phyloP scores from a whole-genome alignment of 106 monocot genomes.

The Alisma plantagoaquatica region DNA sequence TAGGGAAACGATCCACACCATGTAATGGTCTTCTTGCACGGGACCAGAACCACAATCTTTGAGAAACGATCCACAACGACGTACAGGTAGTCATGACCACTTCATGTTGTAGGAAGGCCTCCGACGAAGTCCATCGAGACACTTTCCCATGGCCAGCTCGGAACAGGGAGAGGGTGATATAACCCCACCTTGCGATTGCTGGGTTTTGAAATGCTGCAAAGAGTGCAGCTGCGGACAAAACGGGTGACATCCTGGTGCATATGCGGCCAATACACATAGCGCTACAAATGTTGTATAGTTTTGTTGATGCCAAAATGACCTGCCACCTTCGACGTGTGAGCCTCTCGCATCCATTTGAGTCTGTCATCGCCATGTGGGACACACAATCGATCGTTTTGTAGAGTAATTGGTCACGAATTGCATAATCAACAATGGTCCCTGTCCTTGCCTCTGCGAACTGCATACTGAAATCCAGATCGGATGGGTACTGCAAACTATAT shows the following conservation, averaged over 20 bases:
- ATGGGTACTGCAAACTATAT: neutral
- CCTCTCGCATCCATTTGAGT: neutral
- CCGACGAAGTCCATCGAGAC: conserved; percentile 3
- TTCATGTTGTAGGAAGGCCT: neutral
- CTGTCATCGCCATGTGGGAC: neutral
- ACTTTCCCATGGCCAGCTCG: neutral
- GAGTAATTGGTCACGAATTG: no score
- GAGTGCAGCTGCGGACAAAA: neutral
- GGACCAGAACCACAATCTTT: conserved; percentile 9
- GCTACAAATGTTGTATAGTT: neutral
- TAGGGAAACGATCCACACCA: neutral
- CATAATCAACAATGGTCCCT: neutral
- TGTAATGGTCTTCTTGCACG: neutral
- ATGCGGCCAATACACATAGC: neutral
- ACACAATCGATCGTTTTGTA: neutral
- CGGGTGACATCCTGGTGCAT: conserved; percentile 1
- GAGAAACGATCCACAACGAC: conserved; percentile 5
- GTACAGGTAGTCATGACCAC: neutral
- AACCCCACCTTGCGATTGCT: neutral
- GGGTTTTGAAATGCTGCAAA: conserved; percentile 1
- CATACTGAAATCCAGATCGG: no score
- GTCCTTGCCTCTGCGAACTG: neutral
- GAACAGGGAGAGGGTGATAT: neutral
- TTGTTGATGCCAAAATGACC: conserved; percentile 1
- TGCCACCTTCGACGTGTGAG: neutral